A percentile compares a stretch with the other conserved stretches of the same genome.
Conservation (phyloP, 225 moss, liverwort and hornwort species). For the Straminergon stramineum region DNA sequence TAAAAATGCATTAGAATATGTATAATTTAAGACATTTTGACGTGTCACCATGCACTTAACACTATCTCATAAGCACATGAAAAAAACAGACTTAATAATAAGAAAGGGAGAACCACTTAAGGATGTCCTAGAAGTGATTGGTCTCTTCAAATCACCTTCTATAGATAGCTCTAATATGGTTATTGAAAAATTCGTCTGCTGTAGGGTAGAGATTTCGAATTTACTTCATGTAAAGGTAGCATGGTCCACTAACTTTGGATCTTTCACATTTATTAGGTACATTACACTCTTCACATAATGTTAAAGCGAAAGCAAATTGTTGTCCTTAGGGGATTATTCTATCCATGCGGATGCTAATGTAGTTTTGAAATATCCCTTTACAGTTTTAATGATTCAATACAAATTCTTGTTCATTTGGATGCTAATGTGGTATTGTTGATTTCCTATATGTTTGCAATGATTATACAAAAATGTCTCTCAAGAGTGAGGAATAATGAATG, state of each 20-base stretch:
- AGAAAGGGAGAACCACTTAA: not conserved
- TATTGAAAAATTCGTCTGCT: not conserved
- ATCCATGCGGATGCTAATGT: not conserved
- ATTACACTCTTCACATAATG: not conserved
- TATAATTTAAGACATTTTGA: not conserved
- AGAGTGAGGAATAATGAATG: not conserved
- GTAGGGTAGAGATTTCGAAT: not conserved
- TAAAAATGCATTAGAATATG: not conserved
- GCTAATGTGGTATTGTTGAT: not conserved
- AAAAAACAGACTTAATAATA: not conserved
- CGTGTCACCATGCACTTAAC: not conserved
- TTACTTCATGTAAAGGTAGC: not conserved
- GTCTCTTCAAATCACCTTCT: not conserved
- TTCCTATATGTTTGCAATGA: not conserved
- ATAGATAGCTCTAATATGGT: too few species aligned
- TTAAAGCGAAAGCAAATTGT: not conserved
- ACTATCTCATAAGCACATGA: too few species aligned
- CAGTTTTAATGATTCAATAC: not conserved
- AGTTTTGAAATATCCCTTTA: not conserved
- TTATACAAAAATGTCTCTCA: not conserved
- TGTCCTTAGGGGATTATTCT: fast-evolving
- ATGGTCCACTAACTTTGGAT: not conserved
- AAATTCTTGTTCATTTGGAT: not conserved
- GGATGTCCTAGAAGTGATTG: not conserved
- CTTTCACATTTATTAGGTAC: not conserved